These are phyloP conservation scores for Echria macrotheca DNA, from an alignment of 495 filamentous ascomycete species.

Conservation along the genomic window DNA sequence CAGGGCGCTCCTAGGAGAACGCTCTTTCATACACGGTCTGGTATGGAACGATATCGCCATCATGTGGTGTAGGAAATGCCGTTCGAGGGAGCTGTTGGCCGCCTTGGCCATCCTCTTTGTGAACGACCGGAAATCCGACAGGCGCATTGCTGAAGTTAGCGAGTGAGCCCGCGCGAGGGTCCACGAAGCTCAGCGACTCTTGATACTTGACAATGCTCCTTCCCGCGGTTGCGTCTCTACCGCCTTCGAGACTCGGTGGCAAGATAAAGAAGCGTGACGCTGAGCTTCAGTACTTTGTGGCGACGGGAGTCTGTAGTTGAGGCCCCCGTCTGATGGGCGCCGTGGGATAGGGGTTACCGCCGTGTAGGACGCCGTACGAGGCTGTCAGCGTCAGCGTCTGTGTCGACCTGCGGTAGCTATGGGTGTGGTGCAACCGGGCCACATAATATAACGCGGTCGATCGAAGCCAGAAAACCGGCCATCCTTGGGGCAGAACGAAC, in stretches of 20 bases:
- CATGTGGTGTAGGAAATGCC: neutral
- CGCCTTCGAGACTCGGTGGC: slow-evolving; percentile 3
- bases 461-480: no score
- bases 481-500: no score
- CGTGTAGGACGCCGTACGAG: neutral
- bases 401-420: neutral
- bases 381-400: neutral
- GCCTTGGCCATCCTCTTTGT: neutral
- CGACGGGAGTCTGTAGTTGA: neutral
- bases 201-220: slow-evolving; percentile 1
- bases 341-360: neutral
- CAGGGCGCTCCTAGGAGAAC: no score
- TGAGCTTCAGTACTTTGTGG: neutral
- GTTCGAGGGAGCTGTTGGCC: neutral
- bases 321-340: neutral
- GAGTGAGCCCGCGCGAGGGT: neutral
- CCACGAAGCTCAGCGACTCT: slow-evolving; percentile 1
- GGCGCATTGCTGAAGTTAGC: neutral
- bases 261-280: slow-evolving; percentile 1
- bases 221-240: neutral
- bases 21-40: no score
- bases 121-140: neutral
- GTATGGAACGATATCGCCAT: neutral
- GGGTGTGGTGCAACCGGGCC: no score
- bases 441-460: no score